Base-by-base conservation (phyloP, 2,329 filamentous ascomycete species). In the Calonectria pteridis region DNA sequence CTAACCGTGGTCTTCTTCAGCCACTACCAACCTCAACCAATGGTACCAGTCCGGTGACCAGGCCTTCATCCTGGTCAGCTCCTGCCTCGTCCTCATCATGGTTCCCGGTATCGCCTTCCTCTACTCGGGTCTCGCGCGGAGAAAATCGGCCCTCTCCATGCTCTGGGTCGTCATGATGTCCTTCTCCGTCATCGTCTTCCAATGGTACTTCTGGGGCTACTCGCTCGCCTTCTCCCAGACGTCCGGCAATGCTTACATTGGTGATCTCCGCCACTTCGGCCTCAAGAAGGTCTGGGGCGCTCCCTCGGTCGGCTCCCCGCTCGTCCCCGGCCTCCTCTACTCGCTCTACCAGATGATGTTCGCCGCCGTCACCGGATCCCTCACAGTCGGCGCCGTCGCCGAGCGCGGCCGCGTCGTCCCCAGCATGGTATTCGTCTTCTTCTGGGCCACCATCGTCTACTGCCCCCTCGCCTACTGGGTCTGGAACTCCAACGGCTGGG, bases 141-240 rank as follows among this genome's bases (percentile, higher is more conserved):
- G 97, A 89, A 99, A 99, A 89, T 98, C 97, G 6, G 97, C 97
- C 35, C 91, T 99, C 53, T 98, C 95, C 77, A 94, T 98, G 89
- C 97, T 99, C 82, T 98, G 96, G 95, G 95, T 96, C 18, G 95
- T 94, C 87, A 97, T 99, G 94, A 96, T 94, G 84, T 97, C 95
- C 59, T 94, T 94, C 83, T 96, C 94, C 62, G 93, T 98, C 83
- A 90, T 98, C 84, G 94, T 94, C 71, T 98, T 99, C 88, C 97
- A 99, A 87, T 99, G 97, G 97, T 98, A 98, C 83, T 98, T 99
- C 85, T 98, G 97, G 96, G 97, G 97, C 46, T 99, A 98, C 86
- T 98, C 96, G 18, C 89, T 99, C 75, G 96, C 96, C 67, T 98
- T 98, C 86, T 97, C 94, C 82, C 89, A 91, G 53, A 92, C 92